Conservation (phyloP, 2,329 filamentous ascomycete species). For the Venturia pyrina region DNA sequence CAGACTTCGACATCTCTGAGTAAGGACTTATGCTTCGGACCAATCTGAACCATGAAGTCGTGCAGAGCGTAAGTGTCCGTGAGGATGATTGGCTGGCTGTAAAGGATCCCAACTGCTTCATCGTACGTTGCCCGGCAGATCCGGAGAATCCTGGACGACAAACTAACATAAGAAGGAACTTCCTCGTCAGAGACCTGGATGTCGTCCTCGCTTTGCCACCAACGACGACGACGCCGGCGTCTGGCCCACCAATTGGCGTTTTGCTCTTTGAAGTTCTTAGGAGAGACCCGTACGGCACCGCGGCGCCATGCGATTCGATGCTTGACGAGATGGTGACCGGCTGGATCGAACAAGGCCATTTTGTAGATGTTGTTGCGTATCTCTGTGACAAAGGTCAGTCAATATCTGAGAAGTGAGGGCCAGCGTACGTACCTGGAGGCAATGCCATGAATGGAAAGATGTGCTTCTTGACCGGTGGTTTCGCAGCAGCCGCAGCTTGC, state of each 20-base stretch:
- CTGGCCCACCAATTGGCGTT: not conserved
- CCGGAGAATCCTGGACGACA: not conserved
- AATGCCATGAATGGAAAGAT: constrained; percentile 11
- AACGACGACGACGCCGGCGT: not conserved
- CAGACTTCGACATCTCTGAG: constrained; percentile 4
- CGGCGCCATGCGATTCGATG: not conserved
- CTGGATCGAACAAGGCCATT: constrained; percentile 2
- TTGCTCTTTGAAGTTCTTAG: not conserved
- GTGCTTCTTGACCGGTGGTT: not conserved
- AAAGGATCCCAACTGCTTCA: constrained; percentile 1
- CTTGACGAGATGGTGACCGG: not conserved
- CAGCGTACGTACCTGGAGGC: not conserved
- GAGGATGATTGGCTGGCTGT: not conserved
- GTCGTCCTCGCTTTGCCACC: no score
- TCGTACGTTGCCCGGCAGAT: not conserved
- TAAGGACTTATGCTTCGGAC: not conserved
- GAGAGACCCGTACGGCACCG: not conserved
- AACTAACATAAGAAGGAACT: not conserved
- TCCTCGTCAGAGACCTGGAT: not conserved
- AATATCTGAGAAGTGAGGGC: not conserved
- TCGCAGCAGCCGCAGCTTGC: not conserved
- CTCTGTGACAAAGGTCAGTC: not conserved
- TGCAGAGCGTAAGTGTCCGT: constrained; percentile 7
- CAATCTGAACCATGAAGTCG: constrained; percentile 3
- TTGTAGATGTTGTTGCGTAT: constrained; percentile 6